Conservation (phyloP, 2,329 filamentous ascomycete genomes). For the Fusarium luffae region DNA sequence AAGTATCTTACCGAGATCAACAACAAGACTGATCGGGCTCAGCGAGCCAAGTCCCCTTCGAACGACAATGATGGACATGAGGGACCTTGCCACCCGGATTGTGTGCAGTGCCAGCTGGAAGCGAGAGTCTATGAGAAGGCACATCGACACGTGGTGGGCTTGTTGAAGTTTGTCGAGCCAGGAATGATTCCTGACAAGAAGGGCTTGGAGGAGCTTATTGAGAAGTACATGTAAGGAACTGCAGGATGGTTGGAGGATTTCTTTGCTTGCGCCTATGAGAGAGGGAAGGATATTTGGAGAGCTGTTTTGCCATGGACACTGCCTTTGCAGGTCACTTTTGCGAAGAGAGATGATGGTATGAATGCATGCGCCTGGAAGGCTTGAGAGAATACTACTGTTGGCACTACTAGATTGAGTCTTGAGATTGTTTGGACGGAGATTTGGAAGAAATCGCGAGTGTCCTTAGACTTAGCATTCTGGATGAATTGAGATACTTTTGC, state of each 20-base stretch:
- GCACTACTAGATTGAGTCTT: not conserved
- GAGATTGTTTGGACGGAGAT: not conserved
- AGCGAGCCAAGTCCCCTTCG: not conserved
- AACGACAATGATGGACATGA: not conserved
- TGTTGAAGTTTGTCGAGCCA: not conserved
- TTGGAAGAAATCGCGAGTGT: not conserved
- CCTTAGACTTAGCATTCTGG: not conserved
- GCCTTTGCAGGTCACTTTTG: not conserved
- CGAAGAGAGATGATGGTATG: not conserved
- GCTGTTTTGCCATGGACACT: not conserved
- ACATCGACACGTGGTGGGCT: not conserved
- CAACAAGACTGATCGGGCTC: not conserved
- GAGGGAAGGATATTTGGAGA: not conserved
- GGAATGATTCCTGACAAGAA: not conserved
- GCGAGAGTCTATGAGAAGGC: not conserved
- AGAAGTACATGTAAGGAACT: not conserved
- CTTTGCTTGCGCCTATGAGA: not conserved
- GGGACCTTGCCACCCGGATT: not conserved
- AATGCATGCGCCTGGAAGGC: not conserved
- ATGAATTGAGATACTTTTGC: not conserved
- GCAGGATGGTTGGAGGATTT: not conserved
- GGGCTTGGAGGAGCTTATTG: not conserved
- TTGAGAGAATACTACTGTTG: not conserved
- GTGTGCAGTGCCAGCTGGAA: not conserved
- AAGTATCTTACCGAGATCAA: not conserved